Base-by-base conservation (phyloP, 352 stramenopile species). In the Phytophthora crassamura region DNA sequence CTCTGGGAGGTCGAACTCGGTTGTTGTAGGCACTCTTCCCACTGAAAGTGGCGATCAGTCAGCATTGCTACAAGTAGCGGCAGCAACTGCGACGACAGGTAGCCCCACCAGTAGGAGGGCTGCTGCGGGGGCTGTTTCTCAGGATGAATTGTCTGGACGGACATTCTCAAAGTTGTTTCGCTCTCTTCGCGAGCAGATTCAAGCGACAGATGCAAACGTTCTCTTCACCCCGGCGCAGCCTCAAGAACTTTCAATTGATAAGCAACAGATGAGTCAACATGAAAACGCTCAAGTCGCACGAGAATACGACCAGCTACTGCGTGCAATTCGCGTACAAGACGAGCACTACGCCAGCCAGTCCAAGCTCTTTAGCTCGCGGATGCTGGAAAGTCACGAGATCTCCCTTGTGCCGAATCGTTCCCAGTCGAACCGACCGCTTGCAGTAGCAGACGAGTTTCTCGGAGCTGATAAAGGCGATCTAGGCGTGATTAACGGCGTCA, bases 281-380 rank as follows among this genome's bases (percentile, higher is more conserved):
- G 49, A 70, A 6, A 62, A 69, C 43, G 47, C 59, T 6, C n/a
- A 35, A 33, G 9, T 63, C 20, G 48, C 41, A 30, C 59, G 28
- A 12, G 61, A 75, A 33, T 89, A 78, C 39, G 59, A 77, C 15
- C 47, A 70, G 7, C 57, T 80, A 25, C 16, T 90, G 12, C 47
- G 30, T 4, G 59, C 59, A 18, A 80, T 91, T 18, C 79, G 79
- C 1, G 38, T 61, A 7, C 80, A 91, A 52, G 80, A 91, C 49
- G 83, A 91, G 42, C 83, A 91, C 49, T 90, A 90, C 28, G 80
- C 80, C 15, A 76, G 73, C 18, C 63, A 90, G 38, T 38, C 67
- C 30, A 91, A 91, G 64, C 54, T 91, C 2, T 91, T 90, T 42
- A 89, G 68, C 48, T 77, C 83, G 1, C 78, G 83, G 12, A 78